These are phyloP conservation scores for Xerophyta viscosa DNA, from an alignment of 106 monocot genomes.

Conservation along the genomic window DNA sequence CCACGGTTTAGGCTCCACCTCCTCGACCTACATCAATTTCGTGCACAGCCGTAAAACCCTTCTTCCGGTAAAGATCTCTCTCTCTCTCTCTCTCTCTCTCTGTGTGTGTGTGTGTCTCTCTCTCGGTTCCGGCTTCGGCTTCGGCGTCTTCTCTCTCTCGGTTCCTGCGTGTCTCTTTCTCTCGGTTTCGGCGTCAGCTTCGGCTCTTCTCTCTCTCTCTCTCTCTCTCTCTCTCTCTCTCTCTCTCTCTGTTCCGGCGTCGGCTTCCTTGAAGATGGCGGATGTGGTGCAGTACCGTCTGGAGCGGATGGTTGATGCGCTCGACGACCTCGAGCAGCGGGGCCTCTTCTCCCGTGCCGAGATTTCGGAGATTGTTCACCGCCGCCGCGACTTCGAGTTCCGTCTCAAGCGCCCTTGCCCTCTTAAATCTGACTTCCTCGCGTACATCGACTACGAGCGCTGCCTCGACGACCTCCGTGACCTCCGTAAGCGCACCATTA, in stretches of 20 bases:
- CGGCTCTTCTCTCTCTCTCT: neutral
- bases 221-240: neutral
- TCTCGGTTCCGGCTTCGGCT: too few species aligned
- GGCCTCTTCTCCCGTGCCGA: conserved; percentile 62
- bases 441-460: conserved; percentile 74
- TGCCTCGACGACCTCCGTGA: conserved; percentile 51
- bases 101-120: too few species aligned
- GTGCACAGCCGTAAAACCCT: too few species aligned
- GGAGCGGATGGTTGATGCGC: conserved; percentile 88
- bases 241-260: neutral
- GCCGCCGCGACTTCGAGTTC: conserved; percentile 84
- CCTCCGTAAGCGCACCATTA: conserved; percentile 44
- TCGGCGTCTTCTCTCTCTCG: too few species aligned
- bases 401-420: conserved; percentile 72
- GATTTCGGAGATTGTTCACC: conserved; percentile 62
- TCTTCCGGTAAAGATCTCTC: too few species aligned
- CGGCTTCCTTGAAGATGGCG: conserved; percentile 49
- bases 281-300: conserved; percentile 75
- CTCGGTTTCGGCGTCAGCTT: neutral
- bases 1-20: too few species aligned
- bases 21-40: too few species aligned
- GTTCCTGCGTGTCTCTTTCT: too few species aligned
- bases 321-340: conserved; percentile 77
- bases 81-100: too few species aligned
- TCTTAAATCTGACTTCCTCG: conserved; percentile 56